Evolutionary conservation across 805 yeast species (phyloP), one percentile per base, ranked within the genome.

Genomic region (Saccharomyces eubayanus): DNA sequence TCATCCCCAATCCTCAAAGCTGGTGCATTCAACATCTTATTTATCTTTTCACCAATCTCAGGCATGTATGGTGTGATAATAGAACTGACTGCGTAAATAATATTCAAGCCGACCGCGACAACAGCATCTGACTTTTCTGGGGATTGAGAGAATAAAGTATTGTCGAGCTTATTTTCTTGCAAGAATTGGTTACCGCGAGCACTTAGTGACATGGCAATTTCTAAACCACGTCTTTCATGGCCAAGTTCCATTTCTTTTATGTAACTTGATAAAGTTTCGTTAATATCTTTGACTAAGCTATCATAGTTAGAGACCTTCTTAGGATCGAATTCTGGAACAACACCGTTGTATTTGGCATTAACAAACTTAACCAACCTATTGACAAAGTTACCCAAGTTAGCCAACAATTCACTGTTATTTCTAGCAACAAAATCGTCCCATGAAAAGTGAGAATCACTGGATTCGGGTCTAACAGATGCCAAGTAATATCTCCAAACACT

Each of bases 401-500:
- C 97, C 72, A 94, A 78, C 66, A 94, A 77, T 74, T 94, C 99
- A 59, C 87, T 81, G 76, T 94, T 94, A 72, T 94, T 94, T 72
- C 90, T 87, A 49, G 95, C 79, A 60, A 89, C 97, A 73, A 92
- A 92, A 69, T 94, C 98, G 53, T 80, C 80, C 99, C 99, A 94
- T 3, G 98, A 90, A 74, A 94, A 94, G 69, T 92, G 97, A 27
- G 99, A 85, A 72, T 94, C 99, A 49, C 95, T 84, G 46, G 90
- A 77, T 77, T 94, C 99, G 31, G 99, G 99, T 71, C 99, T 83
- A 31, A 91, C 83, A 47, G 90, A 81, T 3, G 96, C 86, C 69
- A 94, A 78, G 72, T 94, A 94, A 73, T 92, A 94, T 79, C 99
- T 84, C 99, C 99, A 94, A 45, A 94, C 97, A 47, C 96, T 86